A percentile compares a stretch with the other conserved stretches of the same genome.
phyloP scores from a whole-genome alignment of 176 grass and related monocot species.

The Juncus effusus region DNA sequence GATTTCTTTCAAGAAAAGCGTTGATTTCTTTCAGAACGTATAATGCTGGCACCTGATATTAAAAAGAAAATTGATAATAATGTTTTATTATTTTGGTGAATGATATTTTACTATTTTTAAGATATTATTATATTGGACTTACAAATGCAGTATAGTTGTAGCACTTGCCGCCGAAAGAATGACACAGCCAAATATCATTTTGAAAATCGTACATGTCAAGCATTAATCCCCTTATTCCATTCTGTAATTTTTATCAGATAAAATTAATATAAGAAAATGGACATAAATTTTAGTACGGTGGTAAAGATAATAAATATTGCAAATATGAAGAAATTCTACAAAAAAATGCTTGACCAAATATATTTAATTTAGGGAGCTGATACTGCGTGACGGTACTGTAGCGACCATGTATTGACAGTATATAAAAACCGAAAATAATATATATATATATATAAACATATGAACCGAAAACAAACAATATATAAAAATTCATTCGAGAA shows the following conservation, averaged over 20 bases:
- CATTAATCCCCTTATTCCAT: constrained; percentile 86
- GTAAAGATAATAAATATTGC: background rate
- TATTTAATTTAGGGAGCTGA: too few species aligned
- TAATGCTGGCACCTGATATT: constrained; percentile 67
- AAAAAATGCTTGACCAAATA: too few species aligned
- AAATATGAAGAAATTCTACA: background rate
- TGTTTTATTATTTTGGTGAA: background rate
- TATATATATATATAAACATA: too few species aligned
- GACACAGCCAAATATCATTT: constrained; percentile 78
- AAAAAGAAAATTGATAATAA: background rate
- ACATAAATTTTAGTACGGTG: background rate
- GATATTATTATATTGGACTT: constrained; percentile 22
- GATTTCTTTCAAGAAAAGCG: constrained; percentile 54
- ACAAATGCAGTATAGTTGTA: constrained; percentile 94
- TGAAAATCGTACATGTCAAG: constrained; percentile 97
- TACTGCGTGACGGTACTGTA: too few species aligned
- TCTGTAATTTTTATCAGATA: constrained; percentile 32
- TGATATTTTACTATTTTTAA: background rate
- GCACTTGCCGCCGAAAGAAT: constrained; percentile 75
- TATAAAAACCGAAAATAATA: too few species aligned
- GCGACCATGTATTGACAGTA: too few species aligned
- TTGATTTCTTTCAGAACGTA: constrained; percentile 67
- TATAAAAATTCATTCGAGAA: too few species aligned
- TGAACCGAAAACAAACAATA: too few species aligned
- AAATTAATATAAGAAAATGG: background rate